Base-by-base conservation (phyloP, 768 basidiomycete species). In the Boletellus emodensis region DNA sequence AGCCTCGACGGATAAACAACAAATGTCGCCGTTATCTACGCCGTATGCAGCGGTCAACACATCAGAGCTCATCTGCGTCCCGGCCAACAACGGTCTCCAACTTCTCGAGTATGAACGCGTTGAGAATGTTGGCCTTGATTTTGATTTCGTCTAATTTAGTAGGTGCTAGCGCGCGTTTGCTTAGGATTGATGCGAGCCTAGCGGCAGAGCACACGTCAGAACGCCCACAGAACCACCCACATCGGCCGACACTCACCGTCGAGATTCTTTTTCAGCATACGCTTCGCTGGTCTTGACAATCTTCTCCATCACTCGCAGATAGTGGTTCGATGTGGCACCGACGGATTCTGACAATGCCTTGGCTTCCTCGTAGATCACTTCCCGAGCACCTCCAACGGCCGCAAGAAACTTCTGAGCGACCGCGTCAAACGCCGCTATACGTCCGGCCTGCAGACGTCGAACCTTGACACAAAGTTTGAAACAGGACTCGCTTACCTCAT, bases 61-160 rank as follows among this genome's bases (percentile, higher is more conserved):
- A 49, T 72, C 69, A 81, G 52, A 81, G 70, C 62, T 80, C 79
- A 54, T 75, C 71, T 30, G 61, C 52, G 13, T 62, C 67, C 24
- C 64, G 62, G 14, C 62, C 60, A 40, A 67, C 10, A 24, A 60
- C 45, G 28, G 71, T 71, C 56, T 69, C 69, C 8, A 63, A 65
- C 55, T 77, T 71, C 40, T 67, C 62, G 9, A 48, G 63, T 26
- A 64, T 63, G 51, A 92, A 91, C 0, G 87, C 80, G 14, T 71
- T 66, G 42, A 93, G 78, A 59, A 98, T 81, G 73, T 98, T 98
- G 47, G 82, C 78, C 74, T 95, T 97, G 66, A 89, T 79, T 71
- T 90, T 88, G 63, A 97, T 84, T 72, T 97, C 93, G 64, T 99
- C 96, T 38, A 94, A 71, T 72, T 98, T 97, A 37, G 76, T 70